Evolutionary conservation across 2,329 filamentous ascomycete species (phyloP).

Genomic region (Paraconiothyrium sp.): DNA sequence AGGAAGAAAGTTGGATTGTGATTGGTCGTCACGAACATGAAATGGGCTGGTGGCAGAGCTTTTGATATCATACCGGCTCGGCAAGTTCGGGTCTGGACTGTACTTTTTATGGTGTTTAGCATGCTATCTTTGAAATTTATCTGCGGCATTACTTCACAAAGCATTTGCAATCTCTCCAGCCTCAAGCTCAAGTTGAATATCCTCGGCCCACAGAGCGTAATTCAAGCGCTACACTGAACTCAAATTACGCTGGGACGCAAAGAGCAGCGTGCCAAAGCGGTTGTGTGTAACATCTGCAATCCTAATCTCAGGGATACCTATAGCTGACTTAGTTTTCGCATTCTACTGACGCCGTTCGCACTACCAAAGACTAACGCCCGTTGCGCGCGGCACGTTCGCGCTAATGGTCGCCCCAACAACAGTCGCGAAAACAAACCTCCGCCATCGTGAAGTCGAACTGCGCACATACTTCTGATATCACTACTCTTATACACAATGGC

Average conservation of each 20-base stretch:
- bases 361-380: neutral
- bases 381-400: constrained; percentile 5
- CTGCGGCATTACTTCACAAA: constrained; percentile 19
- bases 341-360: neutral
- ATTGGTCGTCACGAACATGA: constrained; percentile 27
- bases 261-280: too few relatives aligned
- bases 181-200: neutral
- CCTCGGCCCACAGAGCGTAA: neutral
- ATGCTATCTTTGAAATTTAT: constrained; percentile 47
- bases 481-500: constrained; percentile 36
- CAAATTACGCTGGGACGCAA: too few relatives aligned
- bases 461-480: constrained; percentile 9
- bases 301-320: neutral
- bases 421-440: constrained; percentile 5
- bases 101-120: constrained; percentile 50
- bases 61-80: constrained; percentile 41
- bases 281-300: too few relatives aligned
- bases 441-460: constrained; percentile 17
- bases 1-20: constrained; percentile 32
- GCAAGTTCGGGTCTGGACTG: constrained; percentile 44
- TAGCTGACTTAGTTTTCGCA: neutral
- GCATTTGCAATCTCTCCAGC: neutral
- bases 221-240: neutral
- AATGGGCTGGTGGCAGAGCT: constrained; percentile 31
- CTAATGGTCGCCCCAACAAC: constrained; percentile 11